phyloP scores from a whole-genome alignment of 2,329 filamentous ascomycete species.

The Fusarium circinatum region DNA sequence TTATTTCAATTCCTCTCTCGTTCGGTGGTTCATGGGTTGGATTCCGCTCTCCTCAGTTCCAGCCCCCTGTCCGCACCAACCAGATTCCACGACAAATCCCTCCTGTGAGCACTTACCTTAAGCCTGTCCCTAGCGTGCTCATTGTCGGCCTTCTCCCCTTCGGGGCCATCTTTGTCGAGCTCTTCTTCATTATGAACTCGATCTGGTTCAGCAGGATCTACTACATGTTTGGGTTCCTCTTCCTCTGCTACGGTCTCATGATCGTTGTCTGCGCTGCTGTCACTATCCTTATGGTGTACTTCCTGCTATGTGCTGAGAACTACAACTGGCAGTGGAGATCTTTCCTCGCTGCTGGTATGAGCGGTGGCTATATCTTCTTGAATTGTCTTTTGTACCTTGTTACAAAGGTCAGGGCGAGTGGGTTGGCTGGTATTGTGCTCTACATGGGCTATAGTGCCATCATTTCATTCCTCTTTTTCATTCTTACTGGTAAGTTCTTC shows the following conservation, averaged over 20 bases:
- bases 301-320: constrained; percentile 93
- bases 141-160: constrained; percentile 94
- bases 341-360: constrained; percentile 91
- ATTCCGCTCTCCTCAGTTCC: constrained; percentile 78
- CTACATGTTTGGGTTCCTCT: constrained; percentile 99
- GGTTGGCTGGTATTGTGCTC: constrained; percentile 85
- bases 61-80: constrained; percentile 91
- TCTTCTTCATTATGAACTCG: constrained; percentile 99
- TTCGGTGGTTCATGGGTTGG: constrained; percentile 92
- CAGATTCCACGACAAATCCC: constrained; percentile 98
- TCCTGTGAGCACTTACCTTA: constrained; percentile 82
- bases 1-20: constrained; percentile 93
- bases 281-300: constrained; percentile 94
- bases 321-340: constrained; percentile 99
- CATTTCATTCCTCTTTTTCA: constrained; percentile 90
- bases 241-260: constrained; percentile 97
- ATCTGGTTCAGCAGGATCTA: constrained; percentile 99
- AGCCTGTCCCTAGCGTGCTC: constrained; percentile 88
- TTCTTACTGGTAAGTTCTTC: constrained; percentile 79
- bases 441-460: constrained; percentile 94
- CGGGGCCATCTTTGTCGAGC: constrained; percentile 95
- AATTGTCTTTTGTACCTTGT: constrained; percentile 93
- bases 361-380: constrained; percentile 88
- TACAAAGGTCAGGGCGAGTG: constrained; percentile 85
- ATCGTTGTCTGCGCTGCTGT: constrained; percentile 93